phyloP scores from a whole-genome alignment of 306 rosid species.

The Dalbergia cochinchinensis region DNA sequence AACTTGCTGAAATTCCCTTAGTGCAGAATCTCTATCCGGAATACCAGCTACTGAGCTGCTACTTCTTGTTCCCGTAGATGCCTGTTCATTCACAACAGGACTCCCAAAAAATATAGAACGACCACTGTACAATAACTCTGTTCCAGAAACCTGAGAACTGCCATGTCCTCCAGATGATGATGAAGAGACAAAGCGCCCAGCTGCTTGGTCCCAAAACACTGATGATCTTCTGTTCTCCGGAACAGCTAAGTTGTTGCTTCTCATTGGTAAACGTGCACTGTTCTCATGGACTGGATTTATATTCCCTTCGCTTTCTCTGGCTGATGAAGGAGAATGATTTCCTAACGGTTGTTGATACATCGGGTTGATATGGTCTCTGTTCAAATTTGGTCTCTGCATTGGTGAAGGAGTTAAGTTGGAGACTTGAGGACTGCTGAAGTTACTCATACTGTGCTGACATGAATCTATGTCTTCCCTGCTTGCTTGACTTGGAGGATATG shows the following conservation, averaged over 20 bases:
- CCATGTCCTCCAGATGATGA: slow-evolving; percentile 63
- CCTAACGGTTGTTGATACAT: slow-evolving; percentile 67
- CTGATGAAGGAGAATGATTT: slow-evolving; percentile 61
- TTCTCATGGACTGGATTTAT: slow-evolving; percentile 49
- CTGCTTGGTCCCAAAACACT: slow-evolving; percentile 84
- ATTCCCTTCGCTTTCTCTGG: slow-evolving; percentile 57
- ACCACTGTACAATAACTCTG: slow-evolving; percentile 71
- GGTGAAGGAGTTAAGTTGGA: slow-evolving; percentile 67
- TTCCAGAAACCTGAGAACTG: slow-evolving; percentile 61
- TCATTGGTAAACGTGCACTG: slow-evolving; percentile 47
- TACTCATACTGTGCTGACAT: slow-evolving; percentile 66
- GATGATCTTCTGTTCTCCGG: slow-evolving; percentile 61
- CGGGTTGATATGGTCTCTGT: slow-evolving; percentile 71
- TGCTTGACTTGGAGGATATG: slow-evolving; percentile 79
- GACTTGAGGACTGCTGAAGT: slow-evolving; percentile 76
- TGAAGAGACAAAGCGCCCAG: slow-evolving; percentile 76
- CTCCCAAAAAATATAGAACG: slow-evolving; percentile 83
- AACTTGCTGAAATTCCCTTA: slow-evolving; percentile 63
- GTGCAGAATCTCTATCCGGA: slow-evolving; percentile 57
- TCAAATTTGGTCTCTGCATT: slow-evolving; percentile 51
- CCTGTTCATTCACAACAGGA: slow-evolving; percentile 69
- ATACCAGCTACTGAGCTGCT: slow-evolving; percentile 49
- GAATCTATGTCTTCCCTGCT: slow-evolving; percentile 75
- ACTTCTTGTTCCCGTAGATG: slow-evolving; percentile 57
- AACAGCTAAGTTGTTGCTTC: slow-evolving; percentile 51